Base-by-base conservation (phyloP, 441 rosid genomes). In the Eruca vesicaria region DNA sequence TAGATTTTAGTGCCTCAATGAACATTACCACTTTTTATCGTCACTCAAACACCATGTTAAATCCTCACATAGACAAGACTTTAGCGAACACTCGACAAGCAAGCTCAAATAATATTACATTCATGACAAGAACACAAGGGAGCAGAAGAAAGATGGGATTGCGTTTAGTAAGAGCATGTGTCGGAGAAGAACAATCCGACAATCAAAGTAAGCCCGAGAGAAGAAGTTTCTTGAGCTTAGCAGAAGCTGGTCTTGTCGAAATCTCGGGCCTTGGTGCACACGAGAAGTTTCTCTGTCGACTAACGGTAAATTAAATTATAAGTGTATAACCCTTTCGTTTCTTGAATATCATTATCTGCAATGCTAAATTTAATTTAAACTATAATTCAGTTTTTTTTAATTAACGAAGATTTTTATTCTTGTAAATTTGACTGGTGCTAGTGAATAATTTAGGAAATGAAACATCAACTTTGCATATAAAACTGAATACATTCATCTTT, bases 191-290 rank as follows among this genome's bases (percentile, higher is more conserved):
- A 56, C 81, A 80, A 61, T 65, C 73, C 3, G 10, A 12, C 0
- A 83, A 71, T 69, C 82, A 79, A 66, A 78, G 60, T 60, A 69
- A 76, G 38, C 29, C 79, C 0, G 87, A 80, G 64, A 80, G 78
- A 35, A 75, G 82, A 78, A 82, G 81, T 31, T 94, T 94, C 81
- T 79, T 92, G 83, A 85, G 77, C 61, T 76, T 87, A 48, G 98
- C 91, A 83, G 98, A 94, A 81, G 97, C 97, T 6, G 97, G 97
- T 21, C 84, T 94, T 5, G 91, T 94, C 6, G 98, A 94, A 73
- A 61, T 92, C 0, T 89, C 97, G 1, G 97, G 97, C 0, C 75
- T 94, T 66, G 83, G 87, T 84, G 81, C 88, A 12, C 98, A 94
- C 56, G 98, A 92, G 76, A 85, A 82, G 62, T 94, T 92, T 67